Evolutionary conservation across 768 basidiomycete genomes (phyloP).

Genomic region (Suillus tomentosus): DNA sequence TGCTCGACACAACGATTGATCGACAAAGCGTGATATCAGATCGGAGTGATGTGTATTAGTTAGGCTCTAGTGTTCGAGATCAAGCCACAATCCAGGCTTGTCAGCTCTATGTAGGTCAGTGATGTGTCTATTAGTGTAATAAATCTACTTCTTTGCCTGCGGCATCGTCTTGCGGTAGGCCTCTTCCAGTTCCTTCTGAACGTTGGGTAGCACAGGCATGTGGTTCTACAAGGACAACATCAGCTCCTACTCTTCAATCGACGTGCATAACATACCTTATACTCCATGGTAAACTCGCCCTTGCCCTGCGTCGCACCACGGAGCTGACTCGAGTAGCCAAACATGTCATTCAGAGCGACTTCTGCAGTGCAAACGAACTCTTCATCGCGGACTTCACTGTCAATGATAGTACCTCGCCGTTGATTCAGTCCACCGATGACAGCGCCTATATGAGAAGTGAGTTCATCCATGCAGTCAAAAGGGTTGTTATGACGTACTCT

Average conservation of each 20-base stretch:
- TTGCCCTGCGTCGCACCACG: constrained; percentile 97
- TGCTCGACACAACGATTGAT: not conserved
- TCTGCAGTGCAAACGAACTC: constrained; percentile 93
- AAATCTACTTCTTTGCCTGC: constrained; percentile 65
- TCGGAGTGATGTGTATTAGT: constrained; percentile 4
- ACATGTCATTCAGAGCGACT: constrained; percentile 97
- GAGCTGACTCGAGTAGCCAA: constrained; percentile 92
- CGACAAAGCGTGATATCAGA: not conserved
- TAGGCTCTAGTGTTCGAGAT: not conserved
- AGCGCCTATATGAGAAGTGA: constrained; percentile 45
- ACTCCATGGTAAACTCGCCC: constrained; percentile 83
- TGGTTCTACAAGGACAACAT: constrained; percentile 54
- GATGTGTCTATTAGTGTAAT: not conserved
- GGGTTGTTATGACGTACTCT: constrained; percentile 53
- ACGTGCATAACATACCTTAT: constrained; percentile 54
- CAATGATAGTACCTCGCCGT: constrained; percentile 90
- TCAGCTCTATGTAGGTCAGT: constrained; percentile 5
- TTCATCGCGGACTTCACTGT: constrained; percentile 95
- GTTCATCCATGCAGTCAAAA: constrained; percentile 1
- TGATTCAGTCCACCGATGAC: constrained; percentile 95
- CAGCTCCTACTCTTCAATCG: constrained; percentile 2
- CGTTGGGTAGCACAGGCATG: constrained; percentile 77
- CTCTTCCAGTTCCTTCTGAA: constrained; percentile 89
- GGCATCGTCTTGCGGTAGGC: constrained; percentile 80
- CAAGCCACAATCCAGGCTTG: not conserved